Percentiles rank a stretch among this genome's conserved stretches.
Evolutionary conservation across 73 alveolate genomes (phyloP).

Genomic region (Loxodes magnus): DNA sequence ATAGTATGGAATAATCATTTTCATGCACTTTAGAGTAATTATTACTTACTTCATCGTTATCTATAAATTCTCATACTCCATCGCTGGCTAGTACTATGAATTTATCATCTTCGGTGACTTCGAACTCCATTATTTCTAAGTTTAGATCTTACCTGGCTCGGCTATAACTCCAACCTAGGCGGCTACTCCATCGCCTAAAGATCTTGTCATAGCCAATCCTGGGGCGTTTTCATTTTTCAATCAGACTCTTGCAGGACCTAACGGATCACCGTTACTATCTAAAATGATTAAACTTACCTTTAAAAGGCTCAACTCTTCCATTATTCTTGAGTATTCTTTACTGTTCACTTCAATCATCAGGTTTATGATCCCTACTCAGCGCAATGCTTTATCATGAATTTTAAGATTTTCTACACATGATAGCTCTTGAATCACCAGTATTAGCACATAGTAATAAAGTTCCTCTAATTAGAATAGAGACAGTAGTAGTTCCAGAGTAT

Average conservation of each 20-base stretch:
- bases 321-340: slow-evolving; percentile 46
- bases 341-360: slow-evolving; percentile 60
- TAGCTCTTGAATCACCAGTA: slow-evolving; percentile 73
- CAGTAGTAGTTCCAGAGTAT: slow-evolving; percentile 40
- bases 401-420: slow-evolving; percentile 18
- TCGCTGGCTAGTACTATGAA: slow-evolving; percentile 60
- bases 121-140: slow-evolving; percentile 34
- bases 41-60: slow-evolving; percentile 16
- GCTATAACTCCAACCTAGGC: slow-evolving; percentile 80
- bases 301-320: slow-evolving; percentile 59
- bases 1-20: too few relatives aligned
- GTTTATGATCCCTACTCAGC: slow-evolving; percentile 67
- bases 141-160: slow-evolving; percentile 40
- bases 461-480: slow-evolving; percentile 48
- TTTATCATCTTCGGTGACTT: slow-evolving; percentile 29
- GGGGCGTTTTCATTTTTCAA: slow-evolving; percentile 57
- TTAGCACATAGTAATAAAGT: slow-evolving; percentile 58
- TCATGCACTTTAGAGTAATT: too few relatives aligned
- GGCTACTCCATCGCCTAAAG: slow-evolving; percentile 90
- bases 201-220: slow-evolving; percentile 95
- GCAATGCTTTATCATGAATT: slow-evolving; percentile 1
- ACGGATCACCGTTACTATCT: slow-evolving; percentile 41
- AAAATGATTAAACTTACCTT: too few relatives aligned
- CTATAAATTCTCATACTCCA: slow-evolving; percentile 66
- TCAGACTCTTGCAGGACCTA: slow-evolving; percentile 78